Evolutionary conservation across 768 basidiomycete genomes (phyloP).

Genomic region (Trametes punicea): DNA sequence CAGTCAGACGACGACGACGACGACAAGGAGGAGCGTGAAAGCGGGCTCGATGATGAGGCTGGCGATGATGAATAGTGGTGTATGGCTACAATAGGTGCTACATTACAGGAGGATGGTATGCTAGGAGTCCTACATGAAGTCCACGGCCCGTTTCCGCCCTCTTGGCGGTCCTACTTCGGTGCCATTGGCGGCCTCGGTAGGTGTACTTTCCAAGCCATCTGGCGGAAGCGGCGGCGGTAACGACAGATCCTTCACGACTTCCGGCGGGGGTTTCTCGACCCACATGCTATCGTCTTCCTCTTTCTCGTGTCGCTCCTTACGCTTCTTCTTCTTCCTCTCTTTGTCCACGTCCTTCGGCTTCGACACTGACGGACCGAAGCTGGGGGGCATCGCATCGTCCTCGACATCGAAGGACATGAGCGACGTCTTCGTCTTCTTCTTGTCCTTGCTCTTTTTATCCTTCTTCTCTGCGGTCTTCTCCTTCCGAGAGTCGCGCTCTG

Average conservation of each 20-base stretch:
- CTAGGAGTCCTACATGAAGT: constrained; percentile 23
- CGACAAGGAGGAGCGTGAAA: background rate
- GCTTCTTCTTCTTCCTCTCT: constrained; percentile 24
- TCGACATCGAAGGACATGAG: constrained; percentile 80
- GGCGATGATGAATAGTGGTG: constrained; percentile 31
- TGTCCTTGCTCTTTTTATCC: constrained; percentile 49
- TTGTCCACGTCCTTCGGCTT: constrained; percentile 26
- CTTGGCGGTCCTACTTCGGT: constrained; percentile 11
- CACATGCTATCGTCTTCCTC: constrained; percentile 57
- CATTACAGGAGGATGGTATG: constrained; percentile 5
- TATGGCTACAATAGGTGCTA: constrained; percentile 15
- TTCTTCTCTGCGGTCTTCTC: constrained; percentile 50
- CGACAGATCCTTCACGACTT: constrained; percentile 41
- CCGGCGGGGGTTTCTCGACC: constrained; percentile 62
- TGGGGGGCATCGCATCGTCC: constrained; percentile 40
- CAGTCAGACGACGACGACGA: constrained; percentile 32
- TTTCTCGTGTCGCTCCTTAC: constrained; percentile 45
- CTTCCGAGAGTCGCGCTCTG: constrained; percentile 35
- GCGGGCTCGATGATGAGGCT: constrained; percentile 26
- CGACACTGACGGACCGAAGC: constrained; percentile 16
- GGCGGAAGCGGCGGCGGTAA: constrained; percentile 12
- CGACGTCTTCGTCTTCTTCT: constrained; percentile 38
- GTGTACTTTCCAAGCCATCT: background rate
- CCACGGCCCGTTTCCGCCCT: constrained; percentile 25
- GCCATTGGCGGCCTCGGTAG: background rate